Evolutionary conservation across 1,284 basidiomycete species (phyloP), one percentile per base, ranked within the genome.

Genomic region (Ceratobasidium papillatum): DNA sequence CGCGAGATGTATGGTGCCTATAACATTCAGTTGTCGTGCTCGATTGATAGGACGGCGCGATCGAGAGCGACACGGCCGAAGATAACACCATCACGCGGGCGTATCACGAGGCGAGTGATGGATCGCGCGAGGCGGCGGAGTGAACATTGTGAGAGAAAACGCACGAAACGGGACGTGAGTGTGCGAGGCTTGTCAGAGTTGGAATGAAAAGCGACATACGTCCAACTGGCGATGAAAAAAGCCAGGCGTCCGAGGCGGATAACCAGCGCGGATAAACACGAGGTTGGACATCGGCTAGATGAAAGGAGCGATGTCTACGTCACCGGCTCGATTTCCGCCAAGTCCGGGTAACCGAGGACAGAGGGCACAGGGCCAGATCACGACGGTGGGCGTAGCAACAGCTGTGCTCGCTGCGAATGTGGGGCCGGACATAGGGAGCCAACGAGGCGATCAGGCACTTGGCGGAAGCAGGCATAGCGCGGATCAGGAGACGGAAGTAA

Each of bases 401-500:
- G n/a, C n/a, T n/a, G n/a, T n/a, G n/a, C n/a, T n/a, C n/a, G n/a
- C n/a, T n/a, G n/a, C n/a, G n/a, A n/a, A n/a, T n/a, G n/a, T n/a
- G n/a, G n/a, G n/a, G 45, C 52, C 30, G 56, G 56, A 36, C 30
- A 22, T 30, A 30, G 52, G 3, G 52, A 54, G 27, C 11, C 45
- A 47, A 36, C 56, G 56, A 58, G 56, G 56, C 56, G 34, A 43
- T 61, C 36, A 38, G 59, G 59, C 36, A 25, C 34, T 25, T 22
- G 59, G 38, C 38, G 34, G 59, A 61, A 34, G 34, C 32, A 41
- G 59, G 59, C 51, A 25, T 52, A 7, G 47, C 41, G n/a, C 52
- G 52, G 32, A 59, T 59, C 56, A 59, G 59, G n/a, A n/a, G n/a
- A n/a, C 59, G 59, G 59, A 61, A 61, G 36, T 22, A 61, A 43